phyloP scores from a whole-genome alignment of 1,284 basidiomycete genomes.

The Cutaneotrichosporon sp. region DNA sequence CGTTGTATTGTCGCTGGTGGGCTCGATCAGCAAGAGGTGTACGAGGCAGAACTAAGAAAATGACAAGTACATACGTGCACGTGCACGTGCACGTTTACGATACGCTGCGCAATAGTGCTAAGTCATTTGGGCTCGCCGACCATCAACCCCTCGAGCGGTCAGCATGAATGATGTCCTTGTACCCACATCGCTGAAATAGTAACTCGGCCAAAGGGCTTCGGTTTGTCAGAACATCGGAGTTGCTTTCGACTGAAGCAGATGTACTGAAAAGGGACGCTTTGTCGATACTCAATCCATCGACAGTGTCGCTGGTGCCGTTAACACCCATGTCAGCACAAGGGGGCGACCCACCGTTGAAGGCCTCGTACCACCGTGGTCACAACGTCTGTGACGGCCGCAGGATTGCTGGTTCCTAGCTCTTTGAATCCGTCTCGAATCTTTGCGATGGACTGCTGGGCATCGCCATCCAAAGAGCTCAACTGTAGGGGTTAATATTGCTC shows the following conservation, averaged over 20 bases:
- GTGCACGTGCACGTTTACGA: too few relatives aligned
- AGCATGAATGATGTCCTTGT: neutral
- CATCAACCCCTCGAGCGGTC: slow-evolving; percentile 5
- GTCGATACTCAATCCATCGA: too few relatives aligned
- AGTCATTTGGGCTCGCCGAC: slow-evolving; percentile 1
- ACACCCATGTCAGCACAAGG: neutral
- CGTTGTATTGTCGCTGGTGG: too few relatives aligned
- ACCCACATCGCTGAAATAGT: slow-evolving; percentile 74
- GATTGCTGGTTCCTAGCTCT: neutral
- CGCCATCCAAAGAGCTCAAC: too few relatives aligned
- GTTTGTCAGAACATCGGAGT: slow-evolving; percentile 26
- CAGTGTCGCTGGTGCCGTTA: neutral
- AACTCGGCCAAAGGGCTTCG: slow-evolving; percentile 79
- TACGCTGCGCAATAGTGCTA: neutral
- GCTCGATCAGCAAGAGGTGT: too few relatives aligned
- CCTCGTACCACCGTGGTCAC: neutral
- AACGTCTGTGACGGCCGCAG: neutral
- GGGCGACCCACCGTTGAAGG: neutral
- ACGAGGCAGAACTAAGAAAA: neutral
- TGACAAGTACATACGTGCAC: neutral
- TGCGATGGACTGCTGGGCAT: too few relatives aligned
- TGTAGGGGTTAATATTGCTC: too few relatives aligned
- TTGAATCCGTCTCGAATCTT: neutral
- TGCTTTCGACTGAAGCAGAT: neutral
- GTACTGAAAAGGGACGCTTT: neutral